Evolutionary conservation across 306 rosid genomes (phyloP), one percentile per base, ranked within the genome.

Genomic region (Gleditsia sinensis): DNA sequence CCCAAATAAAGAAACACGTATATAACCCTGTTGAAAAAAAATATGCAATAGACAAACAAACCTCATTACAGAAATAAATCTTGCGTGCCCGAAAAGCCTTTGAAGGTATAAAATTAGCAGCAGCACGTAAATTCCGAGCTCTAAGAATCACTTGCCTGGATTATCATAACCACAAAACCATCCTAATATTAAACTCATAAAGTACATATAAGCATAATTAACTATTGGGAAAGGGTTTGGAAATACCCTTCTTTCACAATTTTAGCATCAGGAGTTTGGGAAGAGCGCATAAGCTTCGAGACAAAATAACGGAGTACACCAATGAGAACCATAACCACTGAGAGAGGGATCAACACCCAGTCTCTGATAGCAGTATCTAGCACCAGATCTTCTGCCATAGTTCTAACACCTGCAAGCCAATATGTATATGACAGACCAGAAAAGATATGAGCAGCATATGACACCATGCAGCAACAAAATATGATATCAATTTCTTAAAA

Each of bases 281-380:
- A 81, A 73, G 97, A 90, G 59, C 86, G 96, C 96, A 94, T 83
- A 74, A 94, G 97, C 88, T 94, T 94, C 1, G 99, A 84, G 68
- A 94, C 99, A 51, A 92, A 91, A 83, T 94, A 88, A 7, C 99
- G 99, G 21, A 94, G 94, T 62, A 94, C 91, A 3, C 99, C 99
- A 49, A 94, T 94, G 37, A 94, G 99, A 39, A 94, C 99, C 99
- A 94, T 94, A 60, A 94, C 99, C 54, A 92, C 93, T 12, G 99
- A 94, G 69, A 94, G 96, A 63, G 99, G 99, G 85, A 94, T 94
- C 57, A 94, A 81, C 5, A 94, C 99, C 99, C 99, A 94, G 40
- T 94, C 95, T 90, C 97, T 92, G 88, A 94, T 94, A 42, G 99
- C 96, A 20, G 99, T 92, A 68, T 94, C 97, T 17, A 94, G 93